Percentiles rank a stretch among this genome's conserved stretches.
Conservation (phyloP, 768 basidiomycete genomes). For the Sistotremastrum suecicum region DNA sequence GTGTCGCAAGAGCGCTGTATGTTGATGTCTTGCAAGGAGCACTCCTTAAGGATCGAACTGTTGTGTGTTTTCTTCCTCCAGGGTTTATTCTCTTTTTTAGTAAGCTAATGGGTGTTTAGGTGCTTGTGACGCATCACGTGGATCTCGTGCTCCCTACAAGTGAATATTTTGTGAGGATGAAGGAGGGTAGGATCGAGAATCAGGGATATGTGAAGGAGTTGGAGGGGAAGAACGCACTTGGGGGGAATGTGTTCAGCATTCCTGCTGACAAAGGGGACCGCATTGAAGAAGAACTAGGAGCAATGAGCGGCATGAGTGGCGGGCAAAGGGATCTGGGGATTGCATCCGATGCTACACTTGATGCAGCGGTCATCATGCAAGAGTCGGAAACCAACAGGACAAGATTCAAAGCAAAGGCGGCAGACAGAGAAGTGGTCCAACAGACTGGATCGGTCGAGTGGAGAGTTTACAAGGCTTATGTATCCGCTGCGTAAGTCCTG, state of each 20-base stretch:
- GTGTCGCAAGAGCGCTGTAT: too few relatives aligned
- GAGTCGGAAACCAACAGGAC: too few relatives aligned
- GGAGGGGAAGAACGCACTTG: constrained; percentile 14
- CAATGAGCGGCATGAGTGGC: neutral
- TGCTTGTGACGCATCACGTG: constrained; percentile 26
- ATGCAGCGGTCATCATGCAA: constrained; percentile 4
- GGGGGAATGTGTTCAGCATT: constrained; percentile 14
- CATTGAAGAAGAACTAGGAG: neutral
- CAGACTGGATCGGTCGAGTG: constrained; percentile 3
- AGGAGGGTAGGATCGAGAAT: constrained; percentile 21
- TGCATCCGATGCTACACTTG: too few relatives aligned
- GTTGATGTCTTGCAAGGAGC: too few relatives aligned
- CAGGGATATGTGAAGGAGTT: constrained; percentile 20
- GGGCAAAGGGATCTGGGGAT: neutral
- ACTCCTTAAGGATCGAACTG: too few relatives aligned
- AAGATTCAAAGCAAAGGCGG: too few relatives aligned
- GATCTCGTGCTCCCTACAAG: constrained; percentile 21
- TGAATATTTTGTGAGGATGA: constrained; percentile 18
- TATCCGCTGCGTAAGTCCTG: constrained; percentile 8
- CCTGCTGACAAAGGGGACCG: neutral
- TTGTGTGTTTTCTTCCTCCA: too few relatives aligned
- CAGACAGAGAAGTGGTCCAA: too few relatives aligned
- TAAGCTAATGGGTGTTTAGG: constrained; percentile 15
- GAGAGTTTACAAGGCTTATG: constrained; percentile 12
- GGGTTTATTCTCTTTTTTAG: too few relatives aligned